These are phyloP conservation scores for Cyberlindnera veronae DNA, from an alignment of 805 yeast genomes.

Conservation along the genomic window DNA sequence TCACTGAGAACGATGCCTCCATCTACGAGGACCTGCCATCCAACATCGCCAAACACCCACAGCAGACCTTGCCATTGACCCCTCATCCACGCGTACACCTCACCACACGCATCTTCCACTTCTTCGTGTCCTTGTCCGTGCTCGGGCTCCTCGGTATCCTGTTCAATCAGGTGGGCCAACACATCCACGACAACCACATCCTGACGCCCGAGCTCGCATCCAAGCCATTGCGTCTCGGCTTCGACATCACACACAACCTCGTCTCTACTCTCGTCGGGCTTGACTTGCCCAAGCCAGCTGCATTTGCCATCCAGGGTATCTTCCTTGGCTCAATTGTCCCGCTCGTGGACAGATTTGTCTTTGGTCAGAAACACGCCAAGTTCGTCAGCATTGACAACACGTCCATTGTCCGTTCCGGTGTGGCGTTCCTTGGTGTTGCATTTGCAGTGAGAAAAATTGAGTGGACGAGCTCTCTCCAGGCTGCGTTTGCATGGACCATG, in stretches of 20 bases:
- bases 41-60: constrained; percentile 15
- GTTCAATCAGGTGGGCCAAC: constrained; percentile 50
- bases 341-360: constrained; percentile 14
- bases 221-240: constrained; percentile 39
- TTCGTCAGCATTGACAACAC: constrained; percentile 11
- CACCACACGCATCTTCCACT: neutral
- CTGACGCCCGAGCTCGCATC: constrained; percentile 38
- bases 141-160: constrained; percentile 46
- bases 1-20: constrained; percentile 11
- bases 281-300: constrained; percentile 24
- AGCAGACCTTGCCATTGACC: neutral
- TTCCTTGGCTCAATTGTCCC: constrained; percentile 58
- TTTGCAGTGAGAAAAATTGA: constrained; percentile 67
- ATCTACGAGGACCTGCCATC: constrained; percentile 16
- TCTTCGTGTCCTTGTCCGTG: constrained; percentile 15
- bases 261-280: constrained; percentile 6
- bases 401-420: constrained; percentile 37
- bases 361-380: constrained; percentile 14
- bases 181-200: constrained; percentile 49
- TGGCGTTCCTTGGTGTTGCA: constrained; percentile 67
- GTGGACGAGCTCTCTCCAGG: constrained; percentile 66
- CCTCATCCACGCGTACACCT: constrained; percentile 1
- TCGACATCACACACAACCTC: constrained; percentile 20
- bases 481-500: constrained; percentile 58
- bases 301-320: constrained; percentile 49